Base-by-base conservation (phyloP, 1,139 yeast species). In the Debaryomyces subglobosus region DNA sequence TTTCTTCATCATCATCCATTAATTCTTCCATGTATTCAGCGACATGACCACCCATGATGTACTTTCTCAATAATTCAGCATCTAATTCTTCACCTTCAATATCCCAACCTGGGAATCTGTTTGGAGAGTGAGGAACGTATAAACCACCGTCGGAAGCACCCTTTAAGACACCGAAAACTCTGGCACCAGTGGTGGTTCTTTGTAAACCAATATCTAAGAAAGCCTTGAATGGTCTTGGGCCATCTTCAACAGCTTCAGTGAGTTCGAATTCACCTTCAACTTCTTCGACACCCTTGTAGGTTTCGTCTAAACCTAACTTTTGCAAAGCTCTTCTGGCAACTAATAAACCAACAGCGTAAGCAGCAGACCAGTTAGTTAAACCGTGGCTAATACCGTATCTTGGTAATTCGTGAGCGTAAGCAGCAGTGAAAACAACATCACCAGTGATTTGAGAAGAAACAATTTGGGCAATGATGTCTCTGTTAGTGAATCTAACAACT, bases 31-130 rank as follows among this genome's bases (percentile, higher is more conserved):
- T 95, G 95, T 94, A 95, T 84, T 95, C 99, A 73, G 99, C 88
- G 73, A 94, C 92, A 87, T 94, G 99, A 77, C 98, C 98, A 82
- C 96, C 99, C 74, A 92, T 89, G 85, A 94, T 94, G 96, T 95
- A 92, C 81, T 89, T 90, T 89, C 98, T 91, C 79, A 95, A 88
- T 67, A 86, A 79, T 75, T 95, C 99, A 69, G 97, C 91, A 74
- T 94, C 99, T 72, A 95, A 86, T 81, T 94, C 99, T 82, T 92
- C 97, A 68, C 88, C 74, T 84, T 94, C 99, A 70, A 92, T 89
- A 81, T 94, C 99, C 96, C 94, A 94, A 82, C 99, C 99, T 79
- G 99, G 99, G 97, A 92, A 94, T 88, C 99, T 92, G 86, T 92
- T 92, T 73, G 96, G 89, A 67, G 96, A 90, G 92, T 94, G 99